Percentiles rank a stretch among this genome's conserved stretches.
Conservation (phyloP, 805 yeast species). For the Isabelozyma heimii region DNA sequence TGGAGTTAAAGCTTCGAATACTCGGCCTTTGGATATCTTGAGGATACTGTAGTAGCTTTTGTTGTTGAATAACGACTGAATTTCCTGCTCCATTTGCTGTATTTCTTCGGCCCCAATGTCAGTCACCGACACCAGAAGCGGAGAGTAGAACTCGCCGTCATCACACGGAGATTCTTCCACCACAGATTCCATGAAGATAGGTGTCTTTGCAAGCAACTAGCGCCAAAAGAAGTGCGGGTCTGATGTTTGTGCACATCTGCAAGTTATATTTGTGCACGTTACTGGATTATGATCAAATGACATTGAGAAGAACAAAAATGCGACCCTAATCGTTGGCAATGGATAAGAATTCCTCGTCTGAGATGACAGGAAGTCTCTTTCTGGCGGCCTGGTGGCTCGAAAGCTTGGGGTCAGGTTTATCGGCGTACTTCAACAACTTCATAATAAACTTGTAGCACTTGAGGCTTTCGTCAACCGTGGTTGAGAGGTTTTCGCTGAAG, state of each 20-base stretch:
- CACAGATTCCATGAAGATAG: not conserved
- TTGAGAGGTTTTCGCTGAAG: conserved; percentile 18
- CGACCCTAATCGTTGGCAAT: conserved; percentile 9
- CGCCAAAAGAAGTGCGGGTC: no score
- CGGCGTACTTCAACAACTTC: conserved; percentile 18
- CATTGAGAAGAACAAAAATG: no score
- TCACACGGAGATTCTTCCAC: not conserved
- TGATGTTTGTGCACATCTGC: no score
- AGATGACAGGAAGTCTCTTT: conserved; percentile 14
- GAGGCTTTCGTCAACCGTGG: conserved; percentile 13
- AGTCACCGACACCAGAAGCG: not conserved
- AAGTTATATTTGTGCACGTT: no score
- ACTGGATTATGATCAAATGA: no score
- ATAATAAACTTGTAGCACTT: conserved; percentile 25
- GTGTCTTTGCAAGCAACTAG: not conserved
- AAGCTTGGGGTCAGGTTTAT: conserved; percentile 17
- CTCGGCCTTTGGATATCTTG: conserved; percentile 4
- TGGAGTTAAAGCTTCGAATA: conserved; percentile 3
- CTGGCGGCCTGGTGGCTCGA: conserved; percentile 20
- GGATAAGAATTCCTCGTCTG: conserved; percentile 10
- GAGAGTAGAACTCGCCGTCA: not conserved
- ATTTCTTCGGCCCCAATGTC: not conserved
- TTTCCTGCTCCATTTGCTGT: not conserved
- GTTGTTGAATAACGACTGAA: conserved; percentile 5
- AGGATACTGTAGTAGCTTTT: conserved; percentile 15